Evolutionary conservation across 176 grass and related monocot genomes (phyloP).

Genomic region (Secale cereale): DNA sequence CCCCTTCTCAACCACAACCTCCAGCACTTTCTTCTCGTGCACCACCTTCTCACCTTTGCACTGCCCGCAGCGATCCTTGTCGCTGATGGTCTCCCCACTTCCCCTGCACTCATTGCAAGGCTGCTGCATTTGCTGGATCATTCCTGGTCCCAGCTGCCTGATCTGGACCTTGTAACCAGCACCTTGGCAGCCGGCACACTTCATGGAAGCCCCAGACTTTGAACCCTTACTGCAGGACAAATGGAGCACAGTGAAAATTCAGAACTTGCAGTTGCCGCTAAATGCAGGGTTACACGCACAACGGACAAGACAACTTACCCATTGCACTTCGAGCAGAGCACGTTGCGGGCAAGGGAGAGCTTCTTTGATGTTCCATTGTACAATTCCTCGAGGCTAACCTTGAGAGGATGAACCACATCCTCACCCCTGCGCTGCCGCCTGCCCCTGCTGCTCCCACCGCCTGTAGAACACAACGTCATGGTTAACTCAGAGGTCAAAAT

Average conservation of each 20-base stretch:
- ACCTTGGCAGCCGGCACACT: slow-evolving; percentile 61
- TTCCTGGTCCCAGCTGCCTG: slow-evolving; percentile 66
- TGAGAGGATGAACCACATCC: slow-evolving; percentile 83
- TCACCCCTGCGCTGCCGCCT: slow-evolving; percentile 80
- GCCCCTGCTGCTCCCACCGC: slow-evolving; percentile 66
- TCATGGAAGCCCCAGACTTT: slow-evolving; percentile 69
- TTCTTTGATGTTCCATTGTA: slow-evolving; percentile 90
- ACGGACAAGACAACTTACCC: slow-evolving; percentile 24
- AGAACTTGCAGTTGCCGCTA: background rate
- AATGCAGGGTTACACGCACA: background rate
- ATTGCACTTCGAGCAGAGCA: slow-evolving; percentile 77
- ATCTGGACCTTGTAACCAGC: slow-evolving; percentile 72
- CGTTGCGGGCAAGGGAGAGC: slow-evolving; percentile 72
- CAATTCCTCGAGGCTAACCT: slow-evolving; percentile 72
- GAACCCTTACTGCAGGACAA: slow-evolving; percentile 65
- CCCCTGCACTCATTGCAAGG: slow-evolving; percentile 84
- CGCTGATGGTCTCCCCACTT: slow-evolving; percentile 69
- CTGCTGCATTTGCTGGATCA: slow-evolving; percentile 94
- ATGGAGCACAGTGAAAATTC: background rate
- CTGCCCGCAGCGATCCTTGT: slow-evolving; percentile 74
- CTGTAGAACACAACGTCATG: slow-evolving; percentile 8
- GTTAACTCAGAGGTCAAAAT: background rate
- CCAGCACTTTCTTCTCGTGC: slow-evolving; percentile 79
- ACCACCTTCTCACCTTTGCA: slow-evolving; percentile 85
- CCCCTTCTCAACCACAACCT: slow-evolving; percentile 68